Base-by-base conservation (phyloP, 2,329 filamentous ascomycete genomes). In the Scedosporium minutisporum region DNA sequence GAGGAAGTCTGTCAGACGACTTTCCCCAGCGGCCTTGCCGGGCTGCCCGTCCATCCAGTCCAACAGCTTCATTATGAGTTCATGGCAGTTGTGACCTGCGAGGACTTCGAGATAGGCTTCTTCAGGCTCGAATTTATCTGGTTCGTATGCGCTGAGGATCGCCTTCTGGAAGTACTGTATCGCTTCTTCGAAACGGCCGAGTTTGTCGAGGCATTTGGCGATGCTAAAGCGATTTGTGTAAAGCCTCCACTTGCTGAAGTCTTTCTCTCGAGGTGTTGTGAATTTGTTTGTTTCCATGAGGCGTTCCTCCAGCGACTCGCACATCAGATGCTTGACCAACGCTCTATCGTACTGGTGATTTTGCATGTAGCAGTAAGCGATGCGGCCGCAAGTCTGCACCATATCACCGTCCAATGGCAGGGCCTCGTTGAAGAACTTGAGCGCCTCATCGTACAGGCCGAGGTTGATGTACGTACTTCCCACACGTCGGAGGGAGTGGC, bases 201-300 rank as follows among this genome's bases (percentile, higher is more conserved):
- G 68, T 10, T 70, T 69, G 23, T 71, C 71, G 64, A 74, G 73
- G 64, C 74, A 76, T 16, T 69, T 68, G 1, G 75, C 76, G 9
- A 76, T 71, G 21, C 77, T 67, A 9, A 72, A 69, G 33, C 76
- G 74, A 21, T 77, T 74, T 59, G 75, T 75, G 65, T 78, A 78
- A 0, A 78, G 66, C 1, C 76, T 70, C 75, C 75, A 77, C 62
- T 69, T 73, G 57, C 69, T 71, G 38, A 69, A 70, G 21, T 66
- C 68, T 3, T 71, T 64, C 1, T 70, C 67, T 1, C 66, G 61
- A 0, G 64, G 68, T 0, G 70, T 65, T 2, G 58, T 67, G 3
- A 71, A 68, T 3, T 66, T 65, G 0, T 70, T 69, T 2, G 70
- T 66, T 0, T 64, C 66, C 3, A 75, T 67, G 16, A 67, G 70